phyloP scores from a whole-genome alignment of 169 alveolate genomes.

The Plasmodium inui region DNA sequence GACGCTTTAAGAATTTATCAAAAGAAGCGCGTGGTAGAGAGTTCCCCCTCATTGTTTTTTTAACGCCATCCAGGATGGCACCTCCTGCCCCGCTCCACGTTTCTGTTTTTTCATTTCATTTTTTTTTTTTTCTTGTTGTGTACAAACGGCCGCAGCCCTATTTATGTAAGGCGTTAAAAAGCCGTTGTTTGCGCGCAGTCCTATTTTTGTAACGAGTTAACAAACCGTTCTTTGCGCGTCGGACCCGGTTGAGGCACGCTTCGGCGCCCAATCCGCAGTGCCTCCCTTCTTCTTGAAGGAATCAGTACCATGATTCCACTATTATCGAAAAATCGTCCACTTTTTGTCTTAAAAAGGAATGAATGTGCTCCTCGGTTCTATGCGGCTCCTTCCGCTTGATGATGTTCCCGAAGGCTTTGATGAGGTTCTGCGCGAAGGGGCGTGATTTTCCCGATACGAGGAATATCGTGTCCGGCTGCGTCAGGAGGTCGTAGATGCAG shows the following conservation, averaged over 20 bases:
- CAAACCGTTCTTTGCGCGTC: neutral
- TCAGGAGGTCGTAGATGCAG: constrained; percentile 22
- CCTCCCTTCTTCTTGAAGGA: neutral
- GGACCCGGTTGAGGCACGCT: neutral
- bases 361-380: constrained; percentile 52
- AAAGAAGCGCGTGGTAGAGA: neutral
- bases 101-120: neutral
- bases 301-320: constrained; percentile 74
- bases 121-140: neutral
- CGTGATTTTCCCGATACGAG: constrained; percentile 67
- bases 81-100: neutral
- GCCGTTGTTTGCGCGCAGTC: neutral
- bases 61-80: neutral
- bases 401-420: constrained; percentile 27
- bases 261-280: neutral
- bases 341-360: constrained; percentile 64
- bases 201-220: neutral
- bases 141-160: neutral
- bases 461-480: constrained; percentile 19
- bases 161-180: neutral
- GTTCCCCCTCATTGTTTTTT: neutral
- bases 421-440: constrained; percentile 65
- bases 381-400: constrained; percentile 50
- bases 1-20: neutral
- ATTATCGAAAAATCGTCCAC: constrained; percentile 61